Conservation (phyloP, 495 filamentous ascomycete species). For the Hypoxylon rickii region DNA sequence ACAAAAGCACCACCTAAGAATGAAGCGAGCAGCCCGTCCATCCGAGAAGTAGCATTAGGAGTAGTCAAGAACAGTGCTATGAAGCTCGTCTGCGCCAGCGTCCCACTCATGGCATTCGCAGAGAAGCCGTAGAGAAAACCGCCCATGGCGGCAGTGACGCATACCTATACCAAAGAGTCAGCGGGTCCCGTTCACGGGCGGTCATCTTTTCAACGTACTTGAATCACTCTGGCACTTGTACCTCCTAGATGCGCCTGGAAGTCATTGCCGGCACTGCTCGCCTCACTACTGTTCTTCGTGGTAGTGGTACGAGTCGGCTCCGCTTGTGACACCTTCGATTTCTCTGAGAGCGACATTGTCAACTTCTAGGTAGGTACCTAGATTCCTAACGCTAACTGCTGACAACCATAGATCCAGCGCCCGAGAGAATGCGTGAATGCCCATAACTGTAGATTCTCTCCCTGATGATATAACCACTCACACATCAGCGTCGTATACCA, state of each 20-base stretch:
- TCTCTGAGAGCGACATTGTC: too few relatives aligned
- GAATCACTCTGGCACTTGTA: slow-evolving; percentile 1
- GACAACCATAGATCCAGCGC: too few relatives aligned
- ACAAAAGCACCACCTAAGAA: slow-evolving; percentile 4
- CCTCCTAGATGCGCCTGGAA: not conserved
- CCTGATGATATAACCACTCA: not conserved
- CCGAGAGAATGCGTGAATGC: too few relatives aligned
- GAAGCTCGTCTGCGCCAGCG: slow-evolving; percentile 2
- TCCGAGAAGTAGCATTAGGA: not conserved
- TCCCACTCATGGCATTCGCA: slow-evolving; percentile 6
- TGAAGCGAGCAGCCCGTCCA: slow-evolving; percentile 1
- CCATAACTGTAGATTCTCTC: too few relatives aligned
- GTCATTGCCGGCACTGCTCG: not conserved
- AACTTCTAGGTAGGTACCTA: too few relatives aligned
- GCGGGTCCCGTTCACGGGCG: too few relatives aligned
- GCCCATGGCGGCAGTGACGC: slow-evolving; percentile 1
- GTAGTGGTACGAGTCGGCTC: not conserved
- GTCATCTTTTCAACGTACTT: not conserved
- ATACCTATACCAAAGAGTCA: too few relatives aligned
- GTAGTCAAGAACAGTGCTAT: not conserved
- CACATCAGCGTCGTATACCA: not conserved
- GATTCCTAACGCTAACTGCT: too few relatives aligned
- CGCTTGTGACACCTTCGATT: too few relatives aligned
- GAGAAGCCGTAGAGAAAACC: slow-evolving; percentile 6
- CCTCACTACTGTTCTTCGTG: not conserved